A percentile compares a stretch with the other conserved stretches of the same genome.
phyloP scores from a whole-genome alignment of 2,329 filamentous ascomycete species.

The Clonostachys solani region DNA sequence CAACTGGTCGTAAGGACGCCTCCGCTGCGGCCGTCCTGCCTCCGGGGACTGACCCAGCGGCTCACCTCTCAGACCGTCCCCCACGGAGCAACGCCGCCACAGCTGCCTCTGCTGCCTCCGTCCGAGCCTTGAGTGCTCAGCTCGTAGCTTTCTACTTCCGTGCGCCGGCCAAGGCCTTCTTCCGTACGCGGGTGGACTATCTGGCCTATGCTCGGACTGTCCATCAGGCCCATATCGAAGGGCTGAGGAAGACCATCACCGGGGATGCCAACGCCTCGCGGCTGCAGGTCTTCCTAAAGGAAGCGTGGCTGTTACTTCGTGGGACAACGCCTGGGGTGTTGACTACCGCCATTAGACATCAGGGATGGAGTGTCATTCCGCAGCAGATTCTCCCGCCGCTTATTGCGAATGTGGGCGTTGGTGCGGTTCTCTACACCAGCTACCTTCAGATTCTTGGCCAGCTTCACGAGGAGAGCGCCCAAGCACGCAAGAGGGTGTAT shows the following conservation, averaged over 20 bases:
- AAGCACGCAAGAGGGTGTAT: conserved; percentile 57
- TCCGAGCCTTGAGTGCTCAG: conserved; percentile 79
- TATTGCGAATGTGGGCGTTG: conserved; percentile 69
- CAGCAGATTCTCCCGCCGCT: conserved; percentile 75
- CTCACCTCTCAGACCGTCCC: conserved; percentile 37
- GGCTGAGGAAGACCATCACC: conserved; percentile 24
- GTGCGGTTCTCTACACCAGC: conserved; percentile 70
- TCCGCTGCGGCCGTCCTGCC: conserved; percentile 3
- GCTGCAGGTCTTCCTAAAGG: conserved; percentile 24
- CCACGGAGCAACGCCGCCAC: conserved; percentile 52
- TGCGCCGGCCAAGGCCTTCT: conserved; percentile 88
- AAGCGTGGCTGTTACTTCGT: conserved; percentile 46
- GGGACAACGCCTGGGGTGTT: conserved; percentile 68
- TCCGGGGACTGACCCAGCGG: conserved; percentile 23
- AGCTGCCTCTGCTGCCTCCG: conserved; percentile 80
- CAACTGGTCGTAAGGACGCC: conserved; percentile 6
- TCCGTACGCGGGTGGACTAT: conserved; percentile 85
- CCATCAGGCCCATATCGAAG: conserved; percentile 38
- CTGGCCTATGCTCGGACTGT: conserved; percentile 53
- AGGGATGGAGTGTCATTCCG: conserved; percentile 71
- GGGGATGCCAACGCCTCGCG: conserved; percentile 25
- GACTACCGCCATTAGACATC: conserved; percentile 59
- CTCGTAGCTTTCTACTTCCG: conserved; percentile 88
- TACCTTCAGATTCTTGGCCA: conserved; percentile 67
- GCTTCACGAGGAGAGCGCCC: conserved; percentile 60